phyloP scores from a whole-genome alignment of 345 rosid species.

The Trapa incisa region DNA sequence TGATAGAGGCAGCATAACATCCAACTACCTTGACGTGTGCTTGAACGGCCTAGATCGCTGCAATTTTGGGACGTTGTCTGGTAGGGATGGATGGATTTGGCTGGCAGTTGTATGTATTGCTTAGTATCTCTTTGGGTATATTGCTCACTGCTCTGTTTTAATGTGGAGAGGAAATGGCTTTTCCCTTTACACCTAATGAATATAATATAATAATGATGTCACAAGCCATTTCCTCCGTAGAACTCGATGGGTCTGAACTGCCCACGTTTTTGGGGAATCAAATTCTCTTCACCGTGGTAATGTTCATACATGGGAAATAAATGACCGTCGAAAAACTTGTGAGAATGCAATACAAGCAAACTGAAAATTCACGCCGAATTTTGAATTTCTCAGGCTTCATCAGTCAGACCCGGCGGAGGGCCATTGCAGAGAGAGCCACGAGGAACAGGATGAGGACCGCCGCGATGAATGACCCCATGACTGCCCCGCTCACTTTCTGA shows the following conservation, averaged over 20 bases:
- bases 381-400: slow-evolving; percentile 1
- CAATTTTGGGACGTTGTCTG: too few species aligned
- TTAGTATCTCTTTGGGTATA: too few species aligned
- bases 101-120: too few species aligned
- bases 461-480: slow-evolving; percentile 48
- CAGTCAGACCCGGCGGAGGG: slow-evolving; percentile 35
- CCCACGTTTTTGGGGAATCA: too few species aligned
- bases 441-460: slow-evolving; percentile 34
- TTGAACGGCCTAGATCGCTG: too few species aligned
- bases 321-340: neutral
- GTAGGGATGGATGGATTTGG: too few species aligned
- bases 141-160: too few species aligned
- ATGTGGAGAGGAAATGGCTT: too few species aligned
- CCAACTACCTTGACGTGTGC: neutral
- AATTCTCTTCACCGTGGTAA: neutral
- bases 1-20: neutral
- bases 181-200: too few species aligned
- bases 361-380: neutral
- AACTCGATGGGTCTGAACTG: too few species aligned
- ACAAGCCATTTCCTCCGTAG: too few species aligned
- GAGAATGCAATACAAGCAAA: neutral
- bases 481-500: slow-evolving; percentile 69
- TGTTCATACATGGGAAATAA: neutral
- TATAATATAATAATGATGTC: too few species aligned
- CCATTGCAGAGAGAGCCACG: slow-evolving; percentile 51